Percentiles rank a stretch among this genome's conserved stretches.
These are phyloP conservation scores for Reutealis trisperma DNA, from an alignment of 345 rosid species.

Conservation along the genomic window DNA sequence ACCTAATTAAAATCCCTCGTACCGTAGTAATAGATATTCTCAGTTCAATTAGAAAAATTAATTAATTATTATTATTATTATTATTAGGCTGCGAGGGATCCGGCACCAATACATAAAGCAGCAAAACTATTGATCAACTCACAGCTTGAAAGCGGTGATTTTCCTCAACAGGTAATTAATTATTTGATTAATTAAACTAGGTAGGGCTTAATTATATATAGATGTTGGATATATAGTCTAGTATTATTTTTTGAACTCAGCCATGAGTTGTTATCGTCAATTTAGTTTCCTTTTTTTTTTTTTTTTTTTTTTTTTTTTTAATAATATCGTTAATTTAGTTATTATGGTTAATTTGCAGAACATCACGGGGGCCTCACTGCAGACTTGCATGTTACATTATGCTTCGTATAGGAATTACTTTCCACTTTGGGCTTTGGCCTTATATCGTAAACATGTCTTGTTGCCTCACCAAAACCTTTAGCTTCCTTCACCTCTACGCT, in stretches of 20 bases:
- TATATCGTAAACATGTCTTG: neutral
- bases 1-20: no score
- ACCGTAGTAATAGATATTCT: no score
- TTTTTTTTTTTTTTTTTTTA: no score
- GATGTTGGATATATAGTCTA: no score
- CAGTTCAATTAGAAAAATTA: no score
- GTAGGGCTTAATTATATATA: no score
- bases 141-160: slow-evolving; percentile 20
- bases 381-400: neutral
- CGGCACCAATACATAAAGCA: slow-evolving; percentile 12
- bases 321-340: no score
- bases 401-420: neutral
- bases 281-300: no score
- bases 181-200: no score
- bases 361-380: neutral
- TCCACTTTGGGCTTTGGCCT: slow-evolving; percentile 1
- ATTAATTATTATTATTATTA: no score
- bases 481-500: neutral
- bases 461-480: neutral
- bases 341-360: neutral
- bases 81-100: slow-evolving; percentile 15
- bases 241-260: no score
- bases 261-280: no score
- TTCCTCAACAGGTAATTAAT: slow-evolving; percentile 25
- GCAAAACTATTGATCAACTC: slow-evolving; percentile 23